Base-by-base conservation (phyloP, 345 rosid species). In the Mangifera indica region DNA sequence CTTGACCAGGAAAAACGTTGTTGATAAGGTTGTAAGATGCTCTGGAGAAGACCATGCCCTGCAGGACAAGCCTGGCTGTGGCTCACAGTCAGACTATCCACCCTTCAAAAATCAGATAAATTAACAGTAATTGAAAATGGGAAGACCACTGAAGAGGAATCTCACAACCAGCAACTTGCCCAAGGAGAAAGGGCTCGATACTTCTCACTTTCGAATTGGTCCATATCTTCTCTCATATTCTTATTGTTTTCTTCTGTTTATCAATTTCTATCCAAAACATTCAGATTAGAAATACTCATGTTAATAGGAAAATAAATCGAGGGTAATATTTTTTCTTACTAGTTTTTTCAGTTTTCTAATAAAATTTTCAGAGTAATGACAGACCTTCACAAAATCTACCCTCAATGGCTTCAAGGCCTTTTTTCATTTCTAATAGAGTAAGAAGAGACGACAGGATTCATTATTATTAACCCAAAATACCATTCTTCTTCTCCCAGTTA, bases 31-130 rank as follows among this genome's bases (percentile, higher is more conserved):
- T n/a, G n/a, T n/a, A 77, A 58, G 76, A 77, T 26, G 82, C 80
- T 37, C 58, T 80, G 21, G 72, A 74, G 37, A 72, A 74, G 73
- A 69, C 62, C 10, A 73, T 73, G 78, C 64, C 58, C 1, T 79
- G 79, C 18, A 69, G 81, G 70, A 80, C 78, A 11, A 66, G 82
- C 21, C 69, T 77, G 11, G 72, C 63, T 10, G 82, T 78, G 40
- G 82, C 82, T 21, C 86, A 83, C 37, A 68, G 75, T n/a, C n/a
- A n/a, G n/a, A 4, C 34, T 72, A 15, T 66, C 74, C 32, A 76
- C 82, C 0, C 17, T 69, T 57, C 69, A 67, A 25, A 74, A 62
- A 53, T 59, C 82, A 12, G 60, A 66, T 44, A 70, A 60, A 63
- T 71, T 74, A 37, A 15, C 67, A 25, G 72, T 78, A 1, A 52